These are phyloP conservation scores for Thoreauomyces humboldtii DNA, from an alignment of 192 early-diverging fungal genomes.

Conservation along the genomic window DNA sequence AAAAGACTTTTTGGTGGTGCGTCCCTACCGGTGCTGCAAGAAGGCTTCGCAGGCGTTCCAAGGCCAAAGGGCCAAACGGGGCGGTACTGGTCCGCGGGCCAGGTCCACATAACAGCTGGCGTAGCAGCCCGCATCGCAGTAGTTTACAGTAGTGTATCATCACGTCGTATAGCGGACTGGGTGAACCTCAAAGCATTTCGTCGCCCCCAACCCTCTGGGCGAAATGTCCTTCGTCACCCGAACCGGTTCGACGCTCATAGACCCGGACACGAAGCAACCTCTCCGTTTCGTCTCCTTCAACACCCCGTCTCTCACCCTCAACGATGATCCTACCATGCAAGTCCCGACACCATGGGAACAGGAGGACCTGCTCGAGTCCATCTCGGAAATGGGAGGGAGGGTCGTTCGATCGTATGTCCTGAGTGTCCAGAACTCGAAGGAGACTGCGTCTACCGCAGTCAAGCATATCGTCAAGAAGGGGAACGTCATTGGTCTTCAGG, in stretches of 20 bases:
- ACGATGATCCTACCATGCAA: slow-evolving; percentile 23
- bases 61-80: too few relatives aligned
- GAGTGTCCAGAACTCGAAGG: neutral
- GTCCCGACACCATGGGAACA: slow-evolving; percentile 27
- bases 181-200: too few relatives aligned
- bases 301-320: slow-evolving; percentile 23
- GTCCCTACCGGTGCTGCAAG: too few relatives aligned
- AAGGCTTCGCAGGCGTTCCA: too few relatives aligned
- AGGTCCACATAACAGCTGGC: too few relatives aligned
- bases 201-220: slow-evolving; percentile 8
- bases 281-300: slow-evolving; percentile 34
- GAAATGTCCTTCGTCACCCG: slow-evolving; percentile 21
- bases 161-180: too few relatives aligned
- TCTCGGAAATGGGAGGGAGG: slow-evolving; percentile 23
- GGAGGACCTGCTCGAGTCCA: slow-evolving; percentile 20
- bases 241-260: slow-evolving; percentile 2
- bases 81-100: too few relatives aligned
- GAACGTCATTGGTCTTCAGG: slow-evolving; percentile 7
- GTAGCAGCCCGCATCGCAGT: too few relatives aligned
- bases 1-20: too few relatives aligned
- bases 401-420: slow-evolving; percentile 31
- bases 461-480: slow-evolving; percentile 7
- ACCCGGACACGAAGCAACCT: neutral
- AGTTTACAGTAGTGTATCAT: too few relatives aligned
- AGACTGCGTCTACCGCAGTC: neutral